Evolutionary conservation across 352 stramenopile genomes (phyloP).

Genomic region (Globisporangium okanoganense): DNA sequence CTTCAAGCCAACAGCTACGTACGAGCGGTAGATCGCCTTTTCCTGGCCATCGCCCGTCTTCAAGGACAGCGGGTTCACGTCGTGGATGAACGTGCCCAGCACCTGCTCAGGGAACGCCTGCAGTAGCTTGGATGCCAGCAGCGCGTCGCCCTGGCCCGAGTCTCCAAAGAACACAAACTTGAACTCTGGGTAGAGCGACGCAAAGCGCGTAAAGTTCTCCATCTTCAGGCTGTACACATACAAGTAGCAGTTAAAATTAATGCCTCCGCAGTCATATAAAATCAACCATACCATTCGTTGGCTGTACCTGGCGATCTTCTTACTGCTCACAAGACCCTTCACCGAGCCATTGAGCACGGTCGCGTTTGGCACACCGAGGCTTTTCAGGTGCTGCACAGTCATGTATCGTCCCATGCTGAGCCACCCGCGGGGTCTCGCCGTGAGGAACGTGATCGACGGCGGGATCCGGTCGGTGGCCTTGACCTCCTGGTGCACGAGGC

Average conservation of each 20-base stretch:
- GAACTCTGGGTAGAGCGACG: constrained; percentile 78
- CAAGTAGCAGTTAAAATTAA: not conserved
- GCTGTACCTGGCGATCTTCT: constrained; percentile 64
- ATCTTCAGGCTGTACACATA: constrained; percentile 51
- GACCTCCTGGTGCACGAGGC: constrained; percentile 30
- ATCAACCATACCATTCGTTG: not conserved
- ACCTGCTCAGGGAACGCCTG: constrained; percentile 53
- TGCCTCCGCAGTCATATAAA: not conserved
- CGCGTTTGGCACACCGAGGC: constrained; percentile 64
- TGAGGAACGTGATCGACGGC: constrained; percentile 80
- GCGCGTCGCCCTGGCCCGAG: constrained; percentile 71
- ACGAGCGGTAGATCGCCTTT: constrained; percentile 60
- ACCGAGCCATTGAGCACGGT: constrained; percentile 81
- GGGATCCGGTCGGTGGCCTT: constrained; percentile 24
- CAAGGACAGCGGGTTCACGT: constrained; percentile 53
- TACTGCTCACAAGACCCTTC: constrained; percentile 73
- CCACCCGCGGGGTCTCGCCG: constrained; percentile 72
- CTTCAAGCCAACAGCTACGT: constrained; percentile 15
- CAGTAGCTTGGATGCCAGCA: constrained; percentile 64
- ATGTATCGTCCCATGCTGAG: constrained; percentile 75
- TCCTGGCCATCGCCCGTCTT: constrained; percentile 58
- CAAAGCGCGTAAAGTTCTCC: constrained; percentile 79
- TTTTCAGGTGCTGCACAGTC: constrained; percentile 76
- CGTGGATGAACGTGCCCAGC: constrained; percentile 75
- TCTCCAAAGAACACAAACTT: constrained; percentile 87